A percentile compares a stretch with the other conserved stretches of the same genome.
These are phyloP conservation scores for Mycena metata DNA, from an alignment of 768 basidiomycete species.

Conservation along the genomic window DNA sequence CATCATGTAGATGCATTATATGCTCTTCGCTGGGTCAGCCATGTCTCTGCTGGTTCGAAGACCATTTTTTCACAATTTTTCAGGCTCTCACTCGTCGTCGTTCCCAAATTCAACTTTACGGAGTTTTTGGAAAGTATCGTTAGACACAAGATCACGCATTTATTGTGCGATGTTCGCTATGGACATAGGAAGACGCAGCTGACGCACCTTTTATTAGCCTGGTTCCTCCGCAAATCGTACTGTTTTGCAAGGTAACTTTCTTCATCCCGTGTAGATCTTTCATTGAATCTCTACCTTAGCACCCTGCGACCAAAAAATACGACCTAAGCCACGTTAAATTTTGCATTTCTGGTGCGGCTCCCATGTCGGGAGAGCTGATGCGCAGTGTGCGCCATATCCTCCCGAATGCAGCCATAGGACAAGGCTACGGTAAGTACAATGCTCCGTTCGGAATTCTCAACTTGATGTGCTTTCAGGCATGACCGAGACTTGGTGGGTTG, in stretches of 20 bases:
- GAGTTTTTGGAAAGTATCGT: conserved; percentile 68
- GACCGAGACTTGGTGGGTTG: no score
- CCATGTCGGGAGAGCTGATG: conserved; percentile 70
- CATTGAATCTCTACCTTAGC: conserved; percentile 48
- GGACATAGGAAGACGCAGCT: not conserved
- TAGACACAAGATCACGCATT: conserved; percentile 66
- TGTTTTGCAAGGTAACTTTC: conserved; percentile 73
- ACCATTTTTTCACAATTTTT: conserved; percentile 18
- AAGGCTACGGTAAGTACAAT: conserved; percentile 66
- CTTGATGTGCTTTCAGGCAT: no score
- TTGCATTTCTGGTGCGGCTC: conserved; percentile 73
- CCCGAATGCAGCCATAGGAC: conserved; percentile 73
- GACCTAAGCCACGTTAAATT: conserved; percentile 67
- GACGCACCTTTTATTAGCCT: conserved; percentile 51
- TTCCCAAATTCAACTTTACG: conserved; percentile 74
- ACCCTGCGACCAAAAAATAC: conserved; percentile 63
- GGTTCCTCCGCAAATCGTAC: conserved; percentile 75
- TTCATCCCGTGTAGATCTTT: not conserved
- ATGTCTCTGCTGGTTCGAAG: not conserved
- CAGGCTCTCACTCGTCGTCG: conserved; percentile 69
- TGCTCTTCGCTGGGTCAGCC: conserved; percentile 64
- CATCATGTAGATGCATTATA: conserved; percentile 60
- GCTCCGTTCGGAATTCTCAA: no score
- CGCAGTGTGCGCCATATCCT: conserved; percentile 58
- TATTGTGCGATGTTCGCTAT: conserved; percentile 57